Evolutionary conservation across 257 asterid genomes (phyloP), one percentile per base, ranked within the genome.

Genomic region (Craterostigma plantagineum): DNA sequence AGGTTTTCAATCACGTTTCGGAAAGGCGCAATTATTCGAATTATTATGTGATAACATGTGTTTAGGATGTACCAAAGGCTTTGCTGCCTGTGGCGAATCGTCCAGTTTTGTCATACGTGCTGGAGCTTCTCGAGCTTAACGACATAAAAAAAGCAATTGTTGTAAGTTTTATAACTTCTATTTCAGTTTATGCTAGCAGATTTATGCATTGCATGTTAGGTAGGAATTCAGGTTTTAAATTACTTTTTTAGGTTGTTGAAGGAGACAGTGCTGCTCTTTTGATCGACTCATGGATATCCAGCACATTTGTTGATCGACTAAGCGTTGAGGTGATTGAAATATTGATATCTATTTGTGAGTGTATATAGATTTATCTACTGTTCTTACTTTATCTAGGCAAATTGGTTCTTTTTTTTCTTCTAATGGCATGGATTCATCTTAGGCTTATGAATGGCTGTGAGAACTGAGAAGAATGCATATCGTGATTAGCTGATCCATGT

Each of bases 41-140:
- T 15, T 5, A n/a, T 36, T 44, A 14, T 12, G 1, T 8, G 40
- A 36, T 45, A 30, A 35, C 43, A 50, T 48, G 11, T 47, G 10
- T 49, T 52, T 69, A 87, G 95, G 98, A 83, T 48, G 80, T 90
- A 52, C 95, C 98, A 5, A 77, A 77, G 52, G 91, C 94, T 16
- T 67, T 83, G 46, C 73, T 87, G 14, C 98, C 95, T 0, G 84
- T 79, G 41, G 98, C 98, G 13, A 83, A 82, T 49, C 68, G 78
- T 14, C 95, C 93, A 17, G 92, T 79, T 49, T 60, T 87, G 27
- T 83, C 80, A 1, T 90, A 79, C 56, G 83, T 83, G 44, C 58
- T 83, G 55, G 90, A 90, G 67, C 91, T 79, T 55, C 81, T 90
- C 7, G 98, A 90, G 72, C 77, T 61, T 45, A 70, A 75, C 58